Conservation (phyloP, 169 alveolate genomes). For the Amoebophrya sp. region DNA sequence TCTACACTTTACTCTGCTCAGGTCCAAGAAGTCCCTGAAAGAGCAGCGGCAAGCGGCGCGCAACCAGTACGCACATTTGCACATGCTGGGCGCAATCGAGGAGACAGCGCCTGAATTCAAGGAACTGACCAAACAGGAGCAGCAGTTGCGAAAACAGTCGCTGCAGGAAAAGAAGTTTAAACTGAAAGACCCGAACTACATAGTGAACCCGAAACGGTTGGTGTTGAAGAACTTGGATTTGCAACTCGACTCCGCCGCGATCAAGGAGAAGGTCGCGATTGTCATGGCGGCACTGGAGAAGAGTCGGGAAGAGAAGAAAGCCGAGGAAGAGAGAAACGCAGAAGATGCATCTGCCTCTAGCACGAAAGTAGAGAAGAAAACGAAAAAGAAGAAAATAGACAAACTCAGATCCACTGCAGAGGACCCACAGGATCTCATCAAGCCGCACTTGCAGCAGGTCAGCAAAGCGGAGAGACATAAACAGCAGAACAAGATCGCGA, state of each 20-base stretch:
- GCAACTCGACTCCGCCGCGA: neutral
- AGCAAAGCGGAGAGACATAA: neutral
- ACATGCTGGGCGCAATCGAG: neutral
- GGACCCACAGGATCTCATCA: neutral
- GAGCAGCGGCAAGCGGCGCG: slow-evolving; percentile 20
- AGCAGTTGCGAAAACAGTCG: neutral
- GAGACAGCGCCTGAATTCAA: neutral
- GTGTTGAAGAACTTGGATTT: neutral
- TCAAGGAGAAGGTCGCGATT: neutral
- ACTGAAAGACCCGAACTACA: neutral
- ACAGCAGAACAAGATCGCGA: neutral
- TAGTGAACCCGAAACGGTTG: neutral
- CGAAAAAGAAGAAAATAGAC: neutral
- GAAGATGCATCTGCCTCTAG: neutral
- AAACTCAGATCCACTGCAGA: too few relatives aligned
- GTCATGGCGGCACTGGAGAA: neutral
- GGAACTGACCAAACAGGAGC: neutral
- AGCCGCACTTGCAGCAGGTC: neutral
- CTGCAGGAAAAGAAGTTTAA: neutral
- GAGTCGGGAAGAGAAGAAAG: neutral
- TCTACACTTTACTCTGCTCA: neutral
- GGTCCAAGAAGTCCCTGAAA: neutral
- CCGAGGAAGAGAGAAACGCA: neutral
- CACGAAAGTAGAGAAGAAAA: neutral
- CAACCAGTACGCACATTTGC: neutral